Conservation (phyloP, 2,329 filamentous ascomycete species). For the Dothideomycetes sp. region DNA sequence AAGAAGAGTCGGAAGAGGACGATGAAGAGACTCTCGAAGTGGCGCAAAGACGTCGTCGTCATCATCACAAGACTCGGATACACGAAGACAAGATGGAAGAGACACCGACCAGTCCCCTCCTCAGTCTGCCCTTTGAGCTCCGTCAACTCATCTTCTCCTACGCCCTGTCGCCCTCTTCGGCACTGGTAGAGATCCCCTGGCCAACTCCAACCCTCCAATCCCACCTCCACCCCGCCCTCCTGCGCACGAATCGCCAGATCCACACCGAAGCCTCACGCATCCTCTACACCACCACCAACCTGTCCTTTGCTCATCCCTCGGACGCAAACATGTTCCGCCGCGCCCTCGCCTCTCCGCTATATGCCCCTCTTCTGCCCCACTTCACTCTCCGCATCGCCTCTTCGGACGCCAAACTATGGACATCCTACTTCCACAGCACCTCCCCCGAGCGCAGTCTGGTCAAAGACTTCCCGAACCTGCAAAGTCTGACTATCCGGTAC, state of each 20-base stretch:
- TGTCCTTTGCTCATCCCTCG: constrained; percentile 24
- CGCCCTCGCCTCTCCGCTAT: constrained; percentile 15
- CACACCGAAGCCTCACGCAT: constrained; percentile 21
- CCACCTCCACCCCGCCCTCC: constrained; percentile 19
- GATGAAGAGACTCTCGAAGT: constrained; percentile 12
- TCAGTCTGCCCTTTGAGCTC: constrained; percentile 25
- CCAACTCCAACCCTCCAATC: constrained; percentile 12
- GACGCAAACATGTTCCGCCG: constrained; percentile 28
- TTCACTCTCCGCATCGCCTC: constrained; percentile 22
- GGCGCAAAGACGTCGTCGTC: too few relatives aligned
- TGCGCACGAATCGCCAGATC: constrained; percentile 20
- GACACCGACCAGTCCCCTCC: constrained; percentile 20
- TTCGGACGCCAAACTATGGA: constrained; percentile 25
- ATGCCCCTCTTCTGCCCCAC: constrained; percentile 11
- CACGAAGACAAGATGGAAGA: too few relatives aligned
- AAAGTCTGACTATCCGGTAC: constrained; percentile 19
- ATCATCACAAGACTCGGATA: too few relatives aligned
- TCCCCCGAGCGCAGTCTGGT: constrained; percentile 18
- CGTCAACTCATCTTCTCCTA: constrained; percentile 22
- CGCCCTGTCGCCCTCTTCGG: constrained; percentile 16
- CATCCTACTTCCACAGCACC: constrained; percentile 22
- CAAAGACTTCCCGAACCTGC: constrained; percentile 21
- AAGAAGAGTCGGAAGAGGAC: neutral
- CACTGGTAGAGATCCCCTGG: constrained; percentile 17
- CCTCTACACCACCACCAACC: constrained; percentile 24